Conservation (phyloP, 805 yeast species). For the Nakazawaea pomicola region DNA sequence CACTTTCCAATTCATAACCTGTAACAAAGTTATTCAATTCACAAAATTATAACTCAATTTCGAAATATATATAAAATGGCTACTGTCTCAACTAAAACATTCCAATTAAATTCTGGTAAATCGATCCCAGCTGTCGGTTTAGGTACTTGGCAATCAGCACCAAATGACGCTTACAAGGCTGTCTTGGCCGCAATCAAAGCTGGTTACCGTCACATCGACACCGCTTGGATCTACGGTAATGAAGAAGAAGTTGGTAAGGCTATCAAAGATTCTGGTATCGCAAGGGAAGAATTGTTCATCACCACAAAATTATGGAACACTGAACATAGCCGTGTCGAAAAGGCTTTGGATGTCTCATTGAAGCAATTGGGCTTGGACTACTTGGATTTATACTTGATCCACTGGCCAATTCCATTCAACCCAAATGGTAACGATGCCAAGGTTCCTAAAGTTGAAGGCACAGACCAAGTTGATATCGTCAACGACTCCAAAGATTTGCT, state of each 20-base stretch:
- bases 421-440: constrained; percentile 21
- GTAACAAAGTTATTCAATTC: background rate
- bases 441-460: constrained; percentile 28
- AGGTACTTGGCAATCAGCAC: constrained; percentile 67
- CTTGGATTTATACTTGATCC: constrained; percentile 73
- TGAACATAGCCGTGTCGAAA: constrained; percentile 44
- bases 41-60: too few species aligned
- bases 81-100: constrained; percentile 1
- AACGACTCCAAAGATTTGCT: constrained; percentile 32
- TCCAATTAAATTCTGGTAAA: constrained; percentile 51
- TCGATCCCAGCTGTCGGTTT: constrained; percentile 64
- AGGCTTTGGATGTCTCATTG: constrained; percentile 55
- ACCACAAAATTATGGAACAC: constrained; percentile 69
- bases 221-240: constrained; percentile 65
- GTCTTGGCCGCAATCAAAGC: constrained; percentile 55
- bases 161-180: constrained; percentile 38
- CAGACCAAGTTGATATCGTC: constrained; percentile 25
- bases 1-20: background rate
- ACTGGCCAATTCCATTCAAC: constrained; percentile 70
- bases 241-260: constrained; percentile 62
- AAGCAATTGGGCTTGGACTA: constrained; percentile 64
- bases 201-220: constrained; percentile 76
- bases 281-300: constrained; percentile 60
- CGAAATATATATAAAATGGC: background rate
- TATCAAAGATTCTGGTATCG: constrained; percentile 51